A percentile compares a stretch with the other conserved stretches of the same genome.
These are phyloP conservation scores for Plantago coronopus DNA, from an alignment of 305 asterid genomes.

Conservation along the genomic window DNA sequence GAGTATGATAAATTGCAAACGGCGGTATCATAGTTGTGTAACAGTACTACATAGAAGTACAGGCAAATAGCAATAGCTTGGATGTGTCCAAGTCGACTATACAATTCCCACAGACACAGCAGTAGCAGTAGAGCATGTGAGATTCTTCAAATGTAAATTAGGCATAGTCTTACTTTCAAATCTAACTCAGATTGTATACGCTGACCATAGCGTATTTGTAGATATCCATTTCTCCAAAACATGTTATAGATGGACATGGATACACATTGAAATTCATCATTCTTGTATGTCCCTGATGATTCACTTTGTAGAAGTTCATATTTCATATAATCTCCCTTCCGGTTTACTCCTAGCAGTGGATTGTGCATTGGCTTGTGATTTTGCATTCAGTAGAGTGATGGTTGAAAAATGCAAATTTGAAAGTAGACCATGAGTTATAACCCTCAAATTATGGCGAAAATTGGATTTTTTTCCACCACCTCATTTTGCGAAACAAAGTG, in stretches of 20 bases:
- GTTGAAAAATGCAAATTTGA: too few relatives aligned
- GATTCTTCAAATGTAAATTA: neutral
- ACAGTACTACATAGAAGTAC: neutral
- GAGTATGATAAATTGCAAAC: constrained; percentile 19
- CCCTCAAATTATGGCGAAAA: too few relatives aligned
- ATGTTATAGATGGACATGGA: neutral
- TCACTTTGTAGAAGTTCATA: neutral
- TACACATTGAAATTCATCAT: neutral
- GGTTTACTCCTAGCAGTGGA: too few relatives aligned
- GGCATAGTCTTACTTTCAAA: neutral
- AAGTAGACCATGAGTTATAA: too few relatives aligned
- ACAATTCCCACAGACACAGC: neutral
- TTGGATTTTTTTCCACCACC: too few relatives aligned
- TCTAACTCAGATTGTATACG: neutral
- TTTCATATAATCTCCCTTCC: too few relatives aligned
- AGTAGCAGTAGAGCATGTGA: neutral
- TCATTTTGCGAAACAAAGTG: too few relatives aligned
- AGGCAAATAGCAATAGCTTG: neutral
- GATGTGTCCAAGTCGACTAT: too few relatives aligned
- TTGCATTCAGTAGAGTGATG: too few relatives aligned
- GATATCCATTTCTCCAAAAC: neutral
- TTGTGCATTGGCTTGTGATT: too few relatives aligned
- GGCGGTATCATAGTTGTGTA: too few relatives aligned
- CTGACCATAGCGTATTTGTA: neutral
- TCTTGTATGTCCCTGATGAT: too few relatives aligned